Evolutionary conservation across 306 rosid genomes (phyloP), one percentile per base, ranked within the genome.

Genomic region (Quercus aquifolioides): DNA sequence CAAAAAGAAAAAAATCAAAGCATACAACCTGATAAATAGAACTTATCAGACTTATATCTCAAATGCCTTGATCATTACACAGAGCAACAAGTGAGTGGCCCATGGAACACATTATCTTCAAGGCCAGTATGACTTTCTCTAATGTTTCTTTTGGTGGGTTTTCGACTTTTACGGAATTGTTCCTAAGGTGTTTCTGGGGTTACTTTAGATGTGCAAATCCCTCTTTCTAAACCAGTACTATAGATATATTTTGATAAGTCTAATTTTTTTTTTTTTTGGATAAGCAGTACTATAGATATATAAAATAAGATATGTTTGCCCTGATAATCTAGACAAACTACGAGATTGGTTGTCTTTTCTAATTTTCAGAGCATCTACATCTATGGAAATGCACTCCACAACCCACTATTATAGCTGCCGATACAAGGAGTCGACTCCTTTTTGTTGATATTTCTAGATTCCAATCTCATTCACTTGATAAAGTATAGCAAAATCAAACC

Each of bases 11-110:
- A 49, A 49, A 12, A 12, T 49, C 54, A 49, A 49, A 49, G 15
- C 54, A 49, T 49, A 12, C 54, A 49, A 3, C 54, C 54, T 12
- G 54, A 49, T 49, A 11, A 49, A 49, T 49, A 49, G 54, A 49
- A 49, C 17, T 49, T 49, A 49, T 49, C 17, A 46, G 54, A 49
- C 54, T 49, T 13, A 49, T 49, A 49, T n/a, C 72, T 59, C 28
- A n/a, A 59, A 59, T 57, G 72, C 46, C 70, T 71, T 71, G 59
- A 78, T 76, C 63, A 58, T 58, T 60, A 75, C 20, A 69, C 18
- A 18, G 18, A 71, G 38, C 43, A 71, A 49, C 17, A 49, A 49
- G 54, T 3, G 18, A 49, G 17, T 49, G 56, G 56, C 56, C 80
- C 64, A 54, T 14, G 72, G 65, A 76, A 59, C 21, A 5, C 33